Percentiles rank a stretch among this genome's conserved stretches.
Conservation (phyloP, 2,329 filamentous ascomycete genomes). For the Aspergillus sp. region DNA sequence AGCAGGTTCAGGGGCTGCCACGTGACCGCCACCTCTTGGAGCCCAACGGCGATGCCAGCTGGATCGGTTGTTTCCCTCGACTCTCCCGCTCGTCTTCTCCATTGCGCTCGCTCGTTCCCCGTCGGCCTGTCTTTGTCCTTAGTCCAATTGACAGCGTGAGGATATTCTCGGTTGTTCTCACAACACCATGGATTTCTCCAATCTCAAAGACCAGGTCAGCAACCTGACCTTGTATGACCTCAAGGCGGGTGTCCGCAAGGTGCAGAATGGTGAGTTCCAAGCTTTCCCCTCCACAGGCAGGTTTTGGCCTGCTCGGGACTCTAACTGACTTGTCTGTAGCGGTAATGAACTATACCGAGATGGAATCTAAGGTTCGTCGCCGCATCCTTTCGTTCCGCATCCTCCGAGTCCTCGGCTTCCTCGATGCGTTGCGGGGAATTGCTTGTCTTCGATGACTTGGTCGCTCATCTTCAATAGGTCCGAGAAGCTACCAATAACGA, state of each 20-base stretch:
- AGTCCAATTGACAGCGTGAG: slow-evolving; percentile 13
- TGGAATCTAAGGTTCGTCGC: slow-evolving; percentile 66
- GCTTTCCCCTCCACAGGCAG: not conserved
- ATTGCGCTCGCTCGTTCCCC: slow-evolving; percentile 2
- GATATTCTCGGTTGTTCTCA: slow-evolving; percentile 3
- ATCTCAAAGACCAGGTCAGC: slow-evolving; percentile 80
- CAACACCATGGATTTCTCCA: slow-evolving; percentile 76
- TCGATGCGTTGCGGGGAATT: not conserved
- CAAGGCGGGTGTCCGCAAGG: slow-evolving; percentile 91
- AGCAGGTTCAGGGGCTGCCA: slow-evolving; percentile 30
- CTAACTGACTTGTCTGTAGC: slow-evolving; percentile 53
- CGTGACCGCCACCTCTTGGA: slow-evolving; percentile 26
- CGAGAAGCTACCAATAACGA: slow-evolving; percentile 99
- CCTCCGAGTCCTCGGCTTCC: not conserved
- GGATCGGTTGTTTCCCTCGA: slow-evolving; percentile 16
- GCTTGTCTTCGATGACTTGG: not conserved
- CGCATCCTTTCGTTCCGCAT: slow-evolving; percentile 13
- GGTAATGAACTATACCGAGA: slow-evolving; percentile 97
- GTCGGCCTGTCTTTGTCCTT: slow-evolving; percentile 5
- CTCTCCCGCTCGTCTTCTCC: slow-evolving; percentile 16
- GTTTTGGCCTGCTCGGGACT: not conserved
- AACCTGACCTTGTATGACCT: slow-evolving; percentile 93
- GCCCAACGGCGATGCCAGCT: slow-evolving; percentile 26
- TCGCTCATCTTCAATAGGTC: slow-evolving; percentile 57
- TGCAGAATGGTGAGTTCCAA: slow-evolving; percentile 78